Percentiles rank a stretch among this genome's conserved stretches.
phyloP scores from a whole-genome alignment of 2,329 filamentous ascomycete species.

The Drechslerella stenobrocha region DNA sequence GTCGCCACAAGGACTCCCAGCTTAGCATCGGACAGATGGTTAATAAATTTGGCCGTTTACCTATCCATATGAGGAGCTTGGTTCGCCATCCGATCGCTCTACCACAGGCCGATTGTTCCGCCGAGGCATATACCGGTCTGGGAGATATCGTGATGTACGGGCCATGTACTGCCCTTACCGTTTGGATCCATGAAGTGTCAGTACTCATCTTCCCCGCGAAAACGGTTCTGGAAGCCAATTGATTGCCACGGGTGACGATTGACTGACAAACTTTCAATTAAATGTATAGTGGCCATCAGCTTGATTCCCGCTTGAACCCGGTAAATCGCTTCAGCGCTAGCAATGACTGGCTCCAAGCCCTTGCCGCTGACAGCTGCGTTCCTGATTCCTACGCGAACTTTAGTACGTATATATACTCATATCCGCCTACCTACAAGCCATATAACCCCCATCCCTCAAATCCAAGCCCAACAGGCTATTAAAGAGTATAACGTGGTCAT shows the following conservation, averaged over 20 bases:
- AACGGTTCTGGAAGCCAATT: neutral
- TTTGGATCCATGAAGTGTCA: conserved; percentile 44
- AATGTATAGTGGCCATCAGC: conserved; percentile 29
- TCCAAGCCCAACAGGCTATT: too few relatives aligned
- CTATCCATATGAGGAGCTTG: conserved; percentile 47
- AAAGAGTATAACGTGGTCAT: too few relatives aligned
- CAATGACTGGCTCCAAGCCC: conserved; percentile 21
- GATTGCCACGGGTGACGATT: too few relatives aligned
- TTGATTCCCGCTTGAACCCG: conserved; percentile 31
- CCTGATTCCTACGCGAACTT: conserved; percentile 42
- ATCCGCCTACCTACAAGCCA: too few relatives aligned
- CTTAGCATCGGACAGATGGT: conserved; percentile 46
- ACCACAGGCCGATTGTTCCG: conserved; percentile 24
- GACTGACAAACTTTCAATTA: too few relatives aligned
- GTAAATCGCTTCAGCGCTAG: conserved; percentile 25
- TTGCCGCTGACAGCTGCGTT: conserved; percentile 33
- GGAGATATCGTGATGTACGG: conserved; percentile 39
- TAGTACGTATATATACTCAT: conserved; percentile 22
- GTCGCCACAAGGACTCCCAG: conserved; percentile 46
- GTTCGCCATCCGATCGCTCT: conserved; percentile 44
- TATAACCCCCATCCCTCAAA: too few relatives aligned
- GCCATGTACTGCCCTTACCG: conserved; percentile 9
- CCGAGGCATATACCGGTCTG: conserved; percentile 18
- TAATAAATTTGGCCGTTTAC: conserved; percentile 43
- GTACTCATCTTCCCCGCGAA: conserved; percentile 1